Percentiles rank a stretch among this genome's conserved stretches.
phyloP scores from a whole-genome alignment of 768 basidiomycete species.

The Russula earlei region DNA sequence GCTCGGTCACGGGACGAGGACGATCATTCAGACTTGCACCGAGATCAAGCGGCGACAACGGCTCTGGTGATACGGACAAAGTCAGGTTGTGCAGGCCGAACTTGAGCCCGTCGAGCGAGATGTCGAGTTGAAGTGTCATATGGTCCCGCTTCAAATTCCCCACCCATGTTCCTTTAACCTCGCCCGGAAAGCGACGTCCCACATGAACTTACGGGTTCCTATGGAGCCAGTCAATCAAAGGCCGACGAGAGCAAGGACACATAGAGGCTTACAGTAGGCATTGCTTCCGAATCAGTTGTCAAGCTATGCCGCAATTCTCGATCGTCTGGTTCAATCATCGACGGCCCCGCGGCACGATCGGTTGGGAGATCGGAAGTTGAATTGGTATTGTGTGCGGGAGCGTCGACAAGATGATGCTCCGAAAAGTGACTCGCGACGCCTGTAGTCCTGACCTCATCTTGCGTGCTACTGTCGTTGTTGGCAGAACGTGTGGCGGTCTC shows the following conservation, averaged over 20 bases:
- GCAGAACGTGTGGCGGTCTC: neutral
- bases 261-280: neutral
- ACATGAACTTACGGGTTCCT: neutral
- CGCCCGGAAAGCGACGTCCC: neutral
- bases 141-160: neutral
- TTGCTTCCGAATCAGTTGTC: neutral
- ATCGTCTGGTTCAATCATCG: neutral
- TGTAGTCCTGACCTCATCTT: neutral
- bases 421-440: neutral
- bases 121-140: slow-evolving; percentile 8
- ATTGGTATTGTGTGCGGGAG: neutral
- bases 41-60: too few species aligned
- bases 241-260: neutral
- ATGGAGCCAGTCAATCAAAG: neutral
- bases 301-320: neutral
- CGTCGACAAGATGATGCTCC: neutral
- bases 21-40: too few species aligned
- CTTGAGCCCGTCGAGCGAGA: slow-evolving; percentile 4
- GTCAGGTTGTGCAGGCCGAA: slow-evolving; percentile 2
- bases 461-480: neutral
- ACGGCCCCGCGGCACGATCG: neutral
- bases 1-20: neutral
- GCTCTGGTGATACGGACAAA: neutral
- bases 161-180: slow-evolving; percentile 5
- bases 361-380: slow-evolving; percentile 6